A percentile compares a stretch with the other conserved stretches of the same genome.
Evolutionary conservation across 2,329 filamentous ascomycete genomes (phyloP).

Genomic region (Colletotrichum spaethianum): DNA sequence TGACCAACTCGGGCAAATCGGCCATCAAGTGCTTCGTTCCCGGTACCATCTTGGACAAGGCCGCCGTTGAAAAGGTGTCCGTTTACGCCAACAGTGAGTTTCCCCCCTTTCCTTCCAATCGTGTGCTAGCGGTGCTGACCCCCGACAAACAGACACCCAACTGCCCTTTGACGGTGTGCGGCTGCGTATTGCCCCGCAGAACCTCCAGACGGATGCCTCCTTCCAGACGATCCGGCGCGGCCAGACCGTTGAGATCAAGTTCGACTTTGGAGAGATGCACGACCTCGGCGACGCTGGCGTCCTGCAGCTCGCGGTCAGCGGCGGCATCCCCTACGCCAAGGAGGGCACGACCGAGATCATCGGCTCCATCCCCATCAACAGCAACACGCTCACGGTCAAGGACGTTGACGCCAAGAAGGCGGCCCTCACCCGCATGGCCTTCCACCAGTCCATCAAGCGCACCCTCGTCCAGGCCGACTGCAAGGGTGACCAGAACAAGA

Average conservation of each 20-base stretch:
- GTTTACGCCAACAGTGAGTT: slow-evolving; percentile 58
- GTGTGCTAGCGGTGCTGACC: neutral
- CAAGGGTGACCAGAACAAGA: slow-evolving; percentile 57
- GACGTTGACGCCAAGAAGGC: slow-evolving; percentile 69
- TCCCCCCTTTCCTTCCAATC: neutral
- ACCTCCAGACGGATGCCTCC: slow-evolving; percentile 56
- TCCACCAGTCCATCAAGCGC: slow-evolving; percentile 59
- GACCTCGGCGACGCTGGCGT: slow-evolving; percentile 61
- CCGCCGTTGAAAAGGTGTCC: slow-evolving; percentile 63
- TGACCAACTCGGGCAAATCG: slow-evolving; percentile 62
- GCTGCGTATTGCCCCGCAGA: slow-evolving; percentile 58
- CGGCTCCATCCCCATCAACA: slow-evolving; percentile 66
- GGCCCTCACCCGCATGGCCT: slow-evolving; percentile 60
- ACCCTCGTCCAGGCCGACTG: slow-evolving; percentile 65
- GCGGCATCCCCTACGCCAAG: slow-evolving; percentile 67
- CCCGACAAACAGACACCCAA: slow-evolving; percentile 6
- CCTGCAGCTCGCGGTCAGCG: slow-evolving; percentile 67
- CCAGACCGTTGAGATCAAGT: slow-evolving; percentile 62
- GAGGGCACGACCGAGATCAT: slow-evolving; percentile 63
- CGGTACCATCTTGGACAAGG: slow-evolving; percentile 63
- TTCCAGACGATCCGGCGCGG: slow-evolving; percentile 61
- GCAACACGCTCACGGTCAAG: slow-evolving; percentile 68
- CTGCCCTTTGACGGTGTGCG: slow-evolving; percentile 64
- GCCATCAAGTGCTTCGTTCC: slow-evolving; percentile 63
- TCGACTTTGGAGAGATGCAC: slow-evolving; percentile 67